These are phyloP conservation scores for Leccinum boreale DNA, from an alignment of 768 basidiomycete genomes.

Conservation along the genomic window DNA sequence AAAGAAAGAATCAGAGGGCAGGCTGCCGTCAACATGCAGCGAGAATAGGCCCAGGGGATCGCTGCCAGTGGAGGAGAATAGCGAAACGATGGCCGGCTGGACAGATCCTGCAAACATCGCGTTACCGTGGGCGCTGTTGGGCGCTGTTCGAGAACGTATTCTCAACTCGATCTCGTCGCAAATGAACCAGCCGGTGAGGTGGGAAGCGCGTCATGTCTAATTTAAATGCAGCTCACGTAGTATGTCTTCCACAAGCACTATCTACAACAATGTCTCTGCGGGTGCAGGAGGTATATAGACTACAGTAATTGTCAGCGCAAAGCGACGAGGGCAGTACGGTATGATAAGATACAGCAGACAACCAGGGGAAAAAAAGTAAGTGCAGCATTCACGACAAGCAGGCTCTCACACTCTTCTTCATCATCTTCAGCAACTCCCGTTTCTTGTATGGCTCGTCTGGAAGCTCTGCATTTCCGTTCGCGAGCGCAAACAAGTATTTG, in stretches of 20 bases:
- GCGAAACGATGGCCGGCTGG: constrained; percentile 62
- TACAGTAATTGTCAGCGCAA: not conserved
- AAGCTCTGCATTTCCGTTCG: constrained; percentile 48
- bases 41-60: constrained; percentile 60
- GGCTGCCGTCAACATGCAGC: constrained; percentile 40
- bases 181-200: constrained; percentile 7
- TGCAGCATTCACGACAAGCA: constrained; percentile 19
- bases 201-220: not conserved
- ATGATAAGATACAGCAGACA: constrained; percentile 18
- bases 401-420: constrained; percentile 45
- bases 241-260: not conserved
- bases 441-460: constrained; percentile 52
- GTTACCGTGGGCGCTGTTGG: not conserved
- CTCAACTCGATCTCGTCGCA: constrained; percentile 17
- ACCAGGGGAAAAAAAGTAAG: not conserved
- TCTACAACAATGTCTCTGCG: not conserved
- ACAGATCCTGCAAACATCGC: constrained; percentile 53
- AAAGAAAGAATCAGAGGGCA: constrained; percentile 62
- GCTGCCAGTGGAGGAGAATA: constrained; percentile 72
- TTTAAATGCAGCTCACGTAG: not conserved
- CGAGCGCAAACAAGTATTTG: constrained; percentile 67
- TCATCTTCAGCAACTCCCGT: constrained; percentile 48
- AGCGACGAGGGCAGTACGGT: not conserved
- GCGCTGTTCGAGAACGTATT: constrained; percentile 11
- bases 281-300: constrained; percentile 2